These are phyloP conservation scores for Citropsis articulata DNA, from an alignment of 345 rosid genomes.

Conservation along the genomic window DNA sequence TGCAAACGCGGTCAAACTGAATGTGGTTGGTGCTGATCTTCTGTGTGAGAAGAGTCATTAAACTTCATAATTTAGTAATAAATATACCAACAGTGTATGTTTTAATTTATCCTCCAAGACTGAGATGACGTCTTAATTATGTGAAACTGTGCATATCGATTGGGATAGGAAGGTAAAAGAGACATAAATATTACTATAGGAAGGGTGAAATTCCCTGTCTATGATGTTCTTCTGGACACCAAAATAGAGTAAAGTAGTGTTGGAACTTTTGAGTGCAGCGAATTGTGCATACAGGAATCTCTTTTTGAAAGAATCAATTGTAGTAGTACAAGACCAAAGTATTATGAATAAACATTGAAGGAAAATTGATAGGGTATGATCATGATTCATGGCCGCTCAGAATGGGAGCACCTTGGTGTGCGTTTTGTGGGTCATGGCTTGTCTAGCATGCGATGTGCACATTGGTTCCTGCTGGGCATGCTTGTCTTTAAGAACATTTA, in stretches of 20 bases:
- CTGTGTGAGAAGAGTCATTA: background rate
- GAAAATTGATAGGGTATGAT: conserved; percentile 1
- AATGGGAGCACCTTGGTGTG: conserved; percentile 27
- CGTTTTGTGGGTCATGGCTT: conserved; percentile 34
- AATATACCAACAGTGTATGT: background rate
- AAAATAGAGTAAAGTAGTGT: background rate
- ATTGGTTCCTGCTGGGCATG: conserved; percentile 36
- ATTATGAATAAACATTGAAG: background rate
- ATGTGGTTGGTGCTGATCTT: background rate
- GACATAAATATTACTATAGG: background rate
- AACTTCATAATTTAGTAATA: background rate
- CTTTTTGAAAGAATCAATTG: background rate
- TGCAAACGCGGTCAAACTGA: background rate
- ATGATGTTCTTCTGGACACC: background rate
- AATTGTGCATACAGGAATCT: background rate
- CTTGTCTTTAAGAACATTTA: conserved; percentile 27
- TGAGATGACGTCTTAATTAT: background rate
- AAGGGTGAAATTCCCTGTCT: conserved; percentile 3
- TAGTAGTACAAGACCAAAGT: background rate
- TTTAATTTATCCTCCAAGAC: background rate
- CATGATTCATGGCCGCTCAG: conserved; percentile 6
- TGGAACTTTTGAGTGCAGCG: conserved; percentile 5
- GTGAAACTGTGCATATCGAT: background rate
- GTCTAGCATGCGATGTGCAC: conserved; percentile 46
- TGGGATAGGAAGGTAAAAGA: background rate